Evolutionary conservation across 208 protist species (phyloP), one percentile per base, ranked within the genome.

Genomic region (Trichomonas vaginalis): DNA sequence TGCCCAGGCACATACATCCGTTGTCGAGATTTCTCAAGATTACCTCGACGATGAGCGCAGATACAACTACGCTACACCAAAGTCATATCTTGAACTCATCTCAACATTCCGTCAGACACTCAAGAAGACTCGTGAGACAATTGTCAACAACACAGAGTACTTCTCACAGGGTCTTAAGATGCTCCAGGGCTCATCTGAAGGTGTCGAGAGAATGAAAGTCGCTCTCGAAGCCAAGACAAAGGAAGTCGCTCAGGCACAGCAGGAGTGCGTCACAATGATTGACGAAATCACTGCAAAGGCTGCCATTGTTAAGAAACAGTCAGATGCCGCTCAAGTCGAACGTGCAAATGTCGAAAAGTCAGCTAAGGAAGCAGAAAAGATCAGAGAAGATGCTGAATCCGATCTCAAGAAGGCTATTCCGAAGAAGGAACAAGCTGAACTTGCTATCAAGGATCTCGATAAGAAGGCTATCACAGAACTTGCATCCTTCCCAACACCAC

Each of bases 1-100:
- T 95, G 96, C 96, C 2, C 88, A 96, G 40, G 96, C 96, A 32
- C 96, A 97, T 80, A 96, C 98, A 80, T 97, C 97, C 49, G 98
- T 99, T 32, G 99, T 98, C 79, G 97, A 99, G 95, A 97, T 97
- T 83, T 98, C 97, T 96, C 97, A 98, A 88, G 97, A 98, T 79
- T 99, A 99, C 97, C 98, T 98, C 95, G 95, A 97, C 45, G 96
- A 98, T 87, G 98, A 99, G 96, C 98, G 98, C 96, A 97, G 99
- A 83, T 98, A 98, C 96, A 98, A 98, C 92, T 99, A 99, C 97
- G 99, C 98, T n/a, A 99, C 99, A 47, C 99, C 99, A 83, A 99
- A 99, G 97, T 98, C 98, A 6, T 99, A 99, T 97, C 97, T 99
- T 37, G 99, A 99, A 97, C 98, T 99, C 10, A 99, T 99, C 96